Evolutionary conservation across 2,329 filamentous ascomycete genomes (phyloP).

Genomic region (Pseudonectria buxi): DNA sequence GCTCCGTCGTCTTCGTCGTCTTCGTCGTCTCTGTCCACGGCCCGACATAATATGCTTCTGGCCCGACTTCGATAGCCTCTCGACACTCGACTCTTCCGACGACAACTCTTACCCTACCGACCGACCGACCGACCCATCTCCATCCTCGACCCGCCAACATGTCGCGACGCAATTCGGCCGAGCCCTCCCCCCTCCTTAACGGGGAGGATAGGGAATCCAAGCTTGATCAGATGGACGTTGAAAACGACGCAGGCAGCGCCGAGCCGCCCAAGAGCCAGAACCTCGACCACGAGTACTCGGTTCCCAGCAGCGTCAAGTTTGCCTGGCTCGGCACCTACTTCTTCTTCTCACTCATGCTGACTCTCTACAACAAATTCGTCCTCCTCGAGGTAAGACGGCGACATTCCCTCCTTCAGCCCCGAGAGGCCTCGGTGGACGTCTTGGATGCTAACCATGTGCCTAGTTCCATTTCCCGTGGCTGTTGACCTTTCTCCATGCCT

Average conservation of each 20-base stretch:
- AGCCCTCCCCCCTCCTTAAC: conserved; percentile 25
- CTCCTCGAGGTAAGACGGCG: conserved; percentile 39
- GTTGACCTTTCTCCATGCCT: conserved; percentile 51
- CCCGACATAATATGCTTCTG: conserved; percentile 3
- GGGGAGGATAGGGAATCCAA: conserved; percentile 27
- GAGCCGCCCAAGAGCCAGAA: conserved; percentile 27
- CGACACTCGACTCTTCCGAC: conserved; percentile 1
- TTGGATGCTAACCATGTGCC: background rate
- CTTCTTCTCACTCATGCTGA: conserved; percentile 40
- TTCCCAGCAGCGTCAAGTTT: conserved; percentile 40
- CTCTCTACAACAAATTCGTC: conserved; percentile 54
- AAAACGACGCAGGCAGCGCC: conserved; percentile 22
- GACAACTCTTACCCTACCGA: background rate
- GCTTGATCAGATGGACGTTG: conserved; percentile 24
- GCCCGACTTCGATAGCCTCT: conserved; percentile 6
- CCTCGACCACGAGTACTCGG: conserved; percentile 39
- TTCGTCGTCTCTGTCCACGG: too few relatives aligned
- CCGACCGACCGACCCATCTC: background rate
- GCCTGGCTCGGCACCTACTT: conserved; percentile 47
- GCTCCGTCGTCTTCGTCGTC: too few relatives aligned
- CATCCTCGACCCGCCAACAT: conserved; percentile 16
- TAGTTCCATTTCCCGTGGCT: conserved; percentile 57
- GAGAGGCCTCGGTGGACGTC: background rate
- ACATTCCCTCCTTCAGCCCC: background rate
- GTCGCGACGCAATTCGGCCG: conserved; percentile 27